Conservation (phyloP, 306 rosid genomes). For the Sindora glabra region DNA sequence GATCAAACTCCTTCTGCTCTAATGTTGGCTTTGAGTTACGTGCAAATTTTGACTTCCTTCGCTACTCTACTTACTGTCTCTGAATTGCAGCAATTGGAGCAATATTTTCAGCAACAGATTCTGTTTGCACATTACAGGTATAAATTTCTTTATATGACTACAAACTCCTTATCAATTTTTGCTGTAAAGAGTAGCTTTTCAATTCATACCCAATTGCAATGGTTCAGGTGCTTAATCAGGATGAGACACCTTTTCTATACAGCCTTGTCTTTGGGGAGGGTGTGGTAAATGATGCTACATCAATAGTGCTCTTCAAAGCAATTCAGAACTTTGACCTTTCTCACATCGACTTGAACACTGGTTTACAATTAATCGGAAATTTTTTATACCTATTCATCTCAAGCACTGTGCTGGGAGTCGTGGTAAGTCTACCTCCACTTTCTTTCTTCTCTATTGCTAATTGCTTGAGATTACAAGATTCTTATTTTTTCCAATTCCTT, state of each 20-base stretch:
- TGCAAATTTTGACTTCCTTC: not conserved
- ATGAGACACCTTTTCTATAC: constrained; percentile 72
- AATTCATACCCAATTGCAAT: not conserved
- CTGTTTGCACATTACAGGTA: constrained; percentile 96
- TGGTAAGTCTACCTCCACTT: constrained; percentile 42
- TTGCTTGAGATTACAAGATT: not conserved
- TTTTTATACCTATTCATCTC: constrained; percentile 60
- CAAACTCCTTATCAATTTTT: not conserved
- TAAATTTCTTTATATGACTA: not conserved
- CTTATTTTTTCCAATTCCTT: not conserved
- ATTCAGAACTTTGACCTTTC: constrained; percentile 89
- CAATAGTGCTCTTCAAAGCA: constrained; percentile 90
- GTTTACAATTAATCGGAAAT: constrained; percentile 53
- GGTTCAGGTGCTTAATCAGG: constrained; percentile 87
- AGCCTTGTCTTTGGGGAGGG: constrained; percentile 96
- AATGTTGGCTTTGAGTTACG: not conserved
- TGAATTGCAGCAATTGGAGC: constrained; percentile 83
- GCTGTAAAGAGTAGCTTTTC: not conserved
- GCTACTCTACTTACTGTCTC: not conserved
- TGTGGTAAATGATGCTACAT: constrained; percentile 95
- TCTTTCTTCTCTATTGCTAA: not conserved
- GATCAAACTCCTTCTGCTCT: not conserved
- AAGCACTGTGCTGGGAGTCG: constrained; percentile 67
- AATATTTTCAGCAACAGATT: constrained; percentile 91
- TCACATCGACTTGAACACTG: constrained; percentile 59